Conservation (phyloP, 345 rosid species). For the Microcos paniculata region DNA sequence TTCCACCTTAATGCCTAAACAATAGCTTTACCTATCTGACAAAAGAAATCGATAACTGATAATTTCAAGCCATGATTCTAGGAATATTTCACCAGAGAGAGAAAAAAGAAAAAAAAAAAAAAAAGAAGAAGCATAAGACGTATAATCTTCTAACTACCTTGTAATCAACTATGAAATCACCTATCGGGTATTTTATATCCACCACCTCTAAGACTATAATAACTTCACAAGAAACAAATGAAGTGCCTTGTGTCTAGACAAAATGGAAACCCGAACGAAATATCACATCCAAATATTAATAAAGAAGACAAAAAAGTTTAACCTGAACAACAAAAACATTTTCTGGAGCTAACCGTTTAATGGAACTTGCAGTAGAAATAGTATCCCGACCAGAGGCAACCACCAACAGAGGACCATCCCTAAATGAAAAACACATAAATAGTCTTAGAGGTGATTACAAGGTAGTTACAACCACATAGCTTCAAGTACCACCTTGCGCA, state of each 20-base stretch:
- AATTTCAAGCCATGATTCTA: slow-evolving; percentile 2
- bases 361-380: slow-evolving; percentile 66
- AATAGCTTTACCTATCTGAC: background rate
- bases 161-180: background rate
- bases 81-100: background rate
- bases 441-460: too few relatives aligned
- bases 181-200: background rate
- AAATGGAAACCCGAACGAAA: background rate
- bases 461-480: slow-evolving; percentile 10
- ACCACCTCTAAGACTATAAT: background rate
- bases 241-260: background rate
- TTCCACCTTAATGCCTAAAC: background rate
- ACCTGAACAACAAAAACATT: slow-evolving; percentile 91
- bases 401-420: slow-evolving; percentile 85
- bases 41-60: background rate
- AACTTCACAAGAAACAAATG: background rate
- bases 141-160: background rate
- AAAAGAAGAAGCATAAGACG: background rate
- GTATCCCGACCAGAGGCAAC: slow-evolving; percentile 93
- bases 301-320: slow-evolving; percentile 13
- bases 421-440: too few relatives aligned
- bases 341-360: slow-evolving; percentile 73
- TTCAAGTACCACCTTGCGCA: background rate
- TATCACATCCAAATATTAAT: background rate
- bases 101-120: background rate